Evolutionary conservation across 2,329 filamentous ascomycete genomes (phyloP), one percentile per base, ranked within the genome.

Genomic region (Beauveria sp.): DNA sequence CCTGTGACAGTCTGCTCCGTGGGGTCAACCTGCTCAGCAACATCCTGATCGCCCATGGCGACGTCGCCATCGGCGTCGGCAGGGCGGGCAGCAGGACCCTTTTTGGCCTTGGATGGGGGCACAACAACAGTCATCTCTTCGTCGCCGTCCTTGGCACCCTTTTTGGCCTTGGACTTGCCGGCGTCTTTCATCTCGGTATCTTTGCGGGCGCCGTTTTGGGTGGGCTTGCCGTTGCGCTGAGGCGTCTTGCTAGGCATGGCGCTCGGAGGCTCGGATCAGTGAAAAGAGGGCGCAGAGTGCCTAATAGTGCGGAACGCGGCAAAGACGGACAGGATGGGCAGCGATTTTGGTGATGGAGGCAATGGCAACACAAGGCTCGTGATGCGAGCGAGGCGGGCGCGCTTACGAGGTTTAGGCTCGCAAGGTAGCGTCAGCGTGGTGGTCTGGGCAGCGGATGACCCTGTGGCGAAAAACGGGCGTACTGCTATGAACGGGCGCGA

Each of bases 91-190:
- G 85, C 81, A 62, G 82, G 75, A 76, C 84, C 76, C 70, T 82
- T 82, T 63, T 80, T 77, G 69, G 78, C 77, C 79, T 91, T 91
- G 66, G 86, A 84, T 62, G 87, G 87, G 59, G 89, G 88, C 50
- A 91, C 87, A 68, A 92, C 88, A 66, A 91, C 88, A 55, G 88
- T 91, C 87, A 91, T 91, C 78, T 91, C 88, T 68, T 87, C 86
- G 67, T 90, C 88, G 69, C 82, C 86, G 70, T 91, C 86, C 74
- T 86, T 87, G 68, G 69, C 71, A 22, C 72, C 70, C 76, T 85
- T 85, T 78, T 87, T 88, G 68, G 81, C 82, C 76, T 86, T 88
- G 70, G 78, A 76, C 78, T 89, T 89, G 69, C 81, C 76, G 70
- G 84, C 82, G 71, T 88, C 85, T 72, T 84, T 87, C 84, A 88